These are phyloP conservation scores for Penicillium robsamsonii DNA, from an alignment of 495 filamentous ascomycete species.

Conservation along the genomic window DNA sequence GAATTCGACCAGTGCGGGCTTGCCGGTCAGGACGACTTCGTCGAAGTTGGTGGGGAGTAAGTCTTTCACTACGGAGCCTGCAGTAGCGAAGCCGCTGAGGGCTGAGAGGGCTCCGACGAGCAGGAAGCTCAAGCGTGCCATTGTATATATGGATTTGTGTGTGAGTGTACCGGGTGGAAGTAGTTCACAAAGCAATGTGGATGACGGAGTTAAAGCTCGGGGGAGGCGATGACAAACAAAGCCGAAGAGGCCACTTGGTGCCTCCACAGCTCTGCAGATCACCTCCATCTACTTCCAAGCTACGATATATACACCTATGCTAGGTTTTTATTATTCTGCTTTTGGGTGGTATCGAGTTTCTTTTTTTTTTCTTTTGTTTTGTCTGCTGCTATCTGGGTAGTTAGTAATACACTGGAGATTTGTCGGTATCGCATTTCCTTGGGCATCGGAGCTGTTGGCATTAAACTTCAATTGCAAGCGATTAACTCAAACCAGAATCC, in stretches of 20 bases:
- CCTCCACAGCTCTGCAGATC: constrained; percentile 16
- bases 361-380: constrained; percentile 10
- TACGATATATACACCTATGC: not conserved
- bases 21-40: constrained; percentile 79
- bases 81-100: constrained; percentile 42
- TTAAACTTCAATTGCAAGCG: constrained; percentile 10
- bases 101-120: constrained; percentile 43
- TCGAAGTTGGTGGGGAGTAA: constrained; percentile 89
- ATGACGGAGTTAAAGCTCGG: constrained; percentile 10
- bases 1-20: constrained; percentile 97
- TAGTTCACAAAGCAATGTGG: constrained; percentile 2
- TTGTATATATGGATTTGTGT: constrained; percentile 21
- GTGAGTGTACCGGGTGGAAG: not conserved
- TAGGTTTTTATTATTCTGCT: not conserved
- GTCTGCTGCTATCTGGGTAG: constrained; percentile 8
- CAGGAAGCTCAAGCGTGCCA: constrained; percentile 50
- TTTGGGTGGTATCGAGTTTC: not conserved
- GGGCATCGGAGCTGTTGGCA: constrained; percentile 1
- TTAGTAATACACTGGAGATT: constrained; percentile 33
- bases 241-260: constrained; percentile 27
- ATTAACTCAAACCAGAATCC: constrained; percentile 21
- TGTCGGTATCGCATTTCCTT: constrained; percentile 6
- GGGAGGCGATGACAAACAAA: constrained; percentile 19
- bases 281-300: not conserved
- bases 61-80: constrained; percentile 66